These are phyloP conservation scores for Aquanectria penicillioides DNA, from an alignment of 2,329 filamentous ascomycete species.

Conservation along the genomic window DNA sequence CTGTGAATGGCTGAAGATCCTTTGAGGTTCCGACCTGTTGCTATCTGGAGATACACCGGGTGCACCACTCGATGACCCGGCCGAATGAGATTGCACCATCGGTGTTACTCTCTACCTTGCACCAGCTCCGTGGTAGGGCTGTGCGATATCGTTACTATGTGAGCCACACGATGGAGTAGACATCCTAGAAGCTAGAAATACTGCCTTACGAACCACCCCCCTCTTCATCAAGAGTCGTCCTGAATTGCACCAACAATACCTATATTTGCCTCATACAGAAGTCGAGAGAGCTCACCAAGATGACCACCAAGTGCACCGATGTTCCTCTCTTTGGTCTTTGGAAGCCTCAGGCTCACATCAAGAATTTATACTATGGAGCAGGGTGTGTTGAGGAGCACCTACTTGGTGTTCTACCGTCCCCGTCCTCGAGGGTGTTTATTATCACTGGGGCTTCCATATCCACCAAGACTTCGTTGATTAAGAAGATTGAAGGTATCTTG, in stretches of 20 bases:
- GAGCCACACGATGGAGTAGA: not conserved
- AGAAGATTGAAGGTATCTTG: constrained; percentile 22
- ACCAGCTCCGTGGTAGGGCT: constrained; percentile 5
- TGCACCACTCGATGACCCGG: constrained; percentile 12
- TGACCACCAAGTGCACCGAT: constrained; percentile 27
- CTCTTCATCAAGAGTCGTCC: not conserved
- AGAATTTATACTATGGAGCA: constrained; percentile 31
- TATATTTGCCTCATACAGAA: too few relatives aligned
- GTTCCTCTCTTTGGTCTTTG: constrained; percentile 30
- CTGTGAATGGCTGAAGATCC: constrained; percentile 22
- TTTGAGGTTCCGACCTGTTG: constrained; percentile 14
- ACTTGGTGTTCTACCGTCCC: constrained; percentile 20
- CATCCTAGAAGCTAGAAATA: constrained; percentile 29
- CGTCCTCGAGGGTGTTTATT: constrained; percentile 30
- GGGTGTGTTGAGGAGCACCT: constrained; percentile 33
- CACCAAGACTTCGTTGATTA: constrained; percentile 25
- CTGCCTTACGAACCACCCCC: constrained; percentile 2
- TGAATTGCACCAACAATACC: not conserved
- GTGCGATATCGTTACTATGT: not conserved
- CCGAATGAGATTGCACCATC: constrained; percentile 4
- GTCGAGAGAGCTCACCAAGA: constrained; percentile 4
- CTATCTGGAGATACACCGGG: constrained; percentile 18
- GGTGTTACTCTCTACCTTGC: not conserved
- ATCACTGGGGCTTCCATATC: constrained; percentile 28
- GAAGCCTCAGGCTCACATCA: constrained; percentile 31